These are phyloP conservation scores for Lepiota venenata DNA, from an alignment of 768 basidiomycete genomes.

Conservation along the genomic window DNA sequence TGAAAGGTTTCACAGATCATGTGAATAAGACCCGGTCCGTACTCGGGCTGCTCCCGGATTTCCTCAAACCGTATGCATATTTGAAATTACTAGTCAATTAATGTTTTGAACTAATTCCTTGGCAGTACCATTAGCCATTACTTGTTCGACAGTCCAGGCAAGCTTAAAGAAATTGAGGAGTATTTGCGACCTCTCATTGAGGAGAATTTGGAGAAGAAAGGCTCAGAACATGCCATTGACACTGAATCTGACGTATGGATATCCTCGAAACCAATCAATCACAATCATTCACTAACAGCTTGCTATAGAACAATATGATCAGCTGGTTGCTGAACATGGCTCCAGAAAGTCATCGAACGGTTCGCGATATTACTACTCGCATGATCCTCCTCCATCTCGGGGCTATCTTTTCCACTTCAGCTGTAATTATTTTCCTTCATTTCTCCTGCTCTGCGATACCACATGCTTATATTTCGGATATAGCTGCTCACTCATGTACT, in stretches of 20 bases:
- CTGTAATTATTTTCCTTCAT: conserved; percentile 25
- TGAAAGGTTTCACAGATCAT: conserved; percentile 29
- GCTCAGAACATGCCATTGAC: background rate
- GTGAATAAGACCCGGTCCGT: conserved; percentile 26
- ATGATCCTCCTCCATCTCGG: conserved; percentile 35
- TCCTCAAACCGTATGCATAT: conserved; percentile 37
- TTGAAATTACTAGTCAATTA: too few species aligned
- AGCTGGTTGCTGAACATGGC: conserved; percentile 35
- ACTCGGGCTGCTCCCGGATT: conserved; percentile 34
- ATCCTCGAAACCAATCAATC: background rate
- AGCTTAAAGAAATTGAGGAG: conserved; percentile 3
- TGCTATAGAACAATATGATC: conserved; percentile 32
- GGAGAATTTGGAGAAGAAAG: conserved; percentile 4
- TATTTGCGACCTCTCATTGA: conserved; percentile 6
- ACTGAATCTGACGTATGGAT: background rate
- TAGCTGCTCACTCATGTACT: conserved; percentile 36
- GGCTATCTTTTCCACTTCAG: conserved; percentile 31
- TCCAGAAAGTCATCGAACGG: conserved; percentile 20
- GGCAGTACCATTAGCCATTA: background rate
- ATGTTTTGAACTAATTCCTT: too few species aligned
- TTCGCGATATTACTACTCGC: conserved; percentile 22
- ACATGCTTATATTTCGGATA: background rate
- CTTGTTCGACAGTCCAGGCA: background rate
- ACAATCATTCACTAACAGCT: background rate
- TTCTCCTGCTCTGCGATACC: background rate